These are phyloP conservation scores for Punctularia strigosozonata DNA, from an alignment of 768 basidiomycete genomes.

Conservation along the genomic window DNA sequence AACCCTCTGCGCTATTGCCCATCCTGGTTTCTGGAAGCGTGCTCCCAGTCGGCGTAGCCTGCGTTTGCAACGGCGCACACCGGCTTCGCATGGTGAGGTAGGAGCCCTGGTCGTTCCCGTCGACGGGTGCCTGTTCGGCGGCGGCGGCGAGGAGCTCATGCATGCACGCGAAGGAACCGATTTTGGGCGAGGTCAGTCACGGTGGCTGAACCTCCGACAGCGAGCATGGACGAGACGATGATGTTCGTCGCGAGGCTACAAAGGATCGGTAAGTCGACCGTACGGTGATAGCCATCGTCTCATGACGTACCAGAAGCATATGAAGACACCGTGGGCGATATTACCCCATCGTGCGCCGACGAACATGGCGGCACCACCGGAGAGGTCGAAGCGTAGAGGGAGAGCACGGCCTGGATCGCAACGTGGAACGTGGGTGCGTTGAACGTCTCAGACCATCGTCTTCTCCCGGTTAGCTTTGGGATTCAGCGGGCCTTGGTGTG, in stretches of 20 bases:
- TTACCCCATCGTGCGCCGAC: constrained; percentile 73
- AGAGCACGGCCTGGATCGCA: constrained; percentile 62
- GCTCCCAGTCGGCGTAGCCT: no score
- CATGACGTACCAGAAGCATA: constrained; percentile 77
- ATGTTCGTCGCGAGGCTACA: constrained; percentile 75
- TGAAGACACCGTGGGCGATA: constrained; percentile 69
- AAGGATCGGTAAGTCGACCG: constrained; percentile 1
- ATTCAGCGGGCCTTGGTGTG: constrained; percentile 68
- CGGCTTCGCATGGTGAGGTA: constrained; percentile 59
- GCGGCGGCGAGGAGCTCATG: constrained; percentile 63
- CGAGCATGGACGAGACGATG: constrained; percentile 81
- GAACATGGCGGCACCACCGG: constrained; percentile 61
- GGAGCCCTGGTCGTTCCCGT: constrained; percentile 75
- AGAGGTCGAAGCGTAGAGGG: constrained; percentile 81
- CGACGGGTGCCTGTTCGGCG: constrained; percentile 43
- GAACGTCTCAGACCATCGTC: constrained; percentile 72
- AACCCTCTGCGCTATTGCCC: no score
- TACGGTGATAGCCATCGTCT: no score
- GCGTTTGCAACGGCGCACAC: no score
- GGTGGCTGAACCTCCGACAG: constrained; percentile 76
- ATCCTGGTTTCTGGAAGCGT: no score
- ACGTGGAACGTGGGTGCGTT: constrained; percentile 70
- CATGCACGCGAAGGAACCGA: constrained; percentile 72
- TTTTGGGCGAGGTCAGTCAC: constrained; percentile 64
- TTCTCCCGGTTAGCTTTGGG: constrained; percentile 66